Base-by-base conservation (phyloP, 768 basidiomycete genomes). In the Neoboletus magnificus region DNA sequence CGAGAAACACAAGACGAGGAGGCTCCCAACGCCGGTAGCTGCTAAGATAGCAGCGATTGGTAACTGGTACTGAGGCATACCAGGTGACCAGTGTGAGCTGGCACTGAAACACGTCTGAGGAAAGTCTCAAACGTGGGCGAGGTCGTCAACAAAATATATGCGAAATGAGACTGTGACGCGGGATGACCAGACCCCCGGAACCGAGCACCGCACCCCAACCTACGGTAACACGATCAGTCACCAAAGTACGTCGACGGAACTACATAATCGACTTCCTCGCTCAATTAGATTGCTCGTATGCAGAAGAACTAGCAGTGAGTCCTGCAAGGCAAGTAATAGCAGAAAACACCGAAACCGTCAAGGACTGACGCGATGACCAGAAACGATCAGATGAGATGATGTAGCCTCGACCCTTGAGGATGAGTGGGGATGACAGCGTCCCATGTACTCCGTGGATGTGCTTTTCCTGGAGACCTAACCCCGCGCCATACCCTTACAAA, bases 61-160 rank as follows among this genome's bases (percentile, higher is more conserved):
- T 7, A 86, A 69, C 65, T 88, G 83, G 68, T 81, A 85, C 9
- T 70, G 77, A 62, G 78, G 79, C 87, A 90, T 89, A 32, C 58
- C 54, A 27, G 36, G 48, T 20, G 40, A 37, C 48, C 27, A 22
- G 35, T 39, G 9, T 27, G 9, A 49, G 22, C 49, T 39, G 44
- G 44, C 20, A 30, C 22, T 40, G 35, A 40, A 41, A 40, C 37
- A 37, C 30, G 48, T 44, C 48, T 36, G 33, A 39, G 30, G 45
- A 59, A 27, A 36, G 16, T 5, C 32, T 33, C 46, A 22, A 48
- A 23, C 15, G 20, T 22, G 30, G 46, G 32, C 9, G 25, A 27
- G 13, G 10, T 6, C 10, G 51, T 22, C 25, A 44, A 52, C 35
- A 51, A 53, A 50, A 43, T 30, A 33, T 44, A 43, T n/a, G 48